Conservation (phyloP, 306 rosid species). For the Lathyrus aphaca region DNA sequence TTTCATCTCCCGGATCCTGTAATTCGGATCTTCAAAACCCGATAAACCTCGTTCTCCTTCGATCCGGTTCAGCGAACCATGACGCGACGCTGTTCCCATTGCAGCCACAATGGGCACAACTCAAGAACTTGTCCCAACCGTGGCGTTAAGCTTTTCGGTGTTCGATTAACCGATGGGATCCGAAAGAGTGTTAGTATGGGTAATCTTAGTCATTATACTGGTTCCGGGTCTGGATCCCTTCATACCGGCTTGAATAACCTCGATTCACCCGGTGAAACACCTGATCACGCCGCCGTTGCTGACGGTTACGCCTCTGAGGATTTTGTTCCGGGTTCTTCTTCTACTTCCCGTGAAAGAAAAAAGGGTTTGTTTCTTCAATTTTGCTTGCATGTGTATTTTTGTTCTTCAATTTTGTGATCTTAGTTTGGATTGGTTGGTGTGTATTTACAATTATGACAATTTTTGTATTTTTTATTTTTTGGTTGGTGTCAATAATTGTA, state of each 20-base stretch:
- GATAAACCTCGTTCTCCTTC: neutral
- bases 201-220: constrained; percentile 82
- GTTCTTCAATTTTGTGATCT: constrained; percentile 38
- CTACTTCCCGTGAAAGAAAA: constrained; percentile 88
- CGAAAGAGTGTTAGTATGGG: constrained; percentile 99
- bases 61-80: constrained; percentile 45
- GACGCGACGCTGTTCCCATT: constrained; percentile 98
- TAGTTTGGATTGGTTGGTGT: constrained; percentile 9
- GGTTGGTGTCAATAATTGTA: neutral
- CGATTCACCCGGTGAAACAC: constrained; percentile 80
- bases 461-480: neutral
- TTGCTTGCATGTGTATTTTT: no score
- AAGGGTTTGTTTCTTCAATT: constrained; percentile 64
- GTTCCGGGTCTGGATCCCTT: constrained; percentile 43
- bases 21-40: constrained; percentile 53
- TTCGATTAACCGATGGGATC: constrained; percentile 92
- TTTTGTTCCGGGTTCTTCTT: constrained; percentile 93
- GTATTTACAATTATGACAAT: neutral
- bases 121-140: constrained; percentile 96
- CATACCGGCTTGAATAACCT: constrained; percentile 59
- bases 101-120: constrained; percentile 98
- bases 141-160: constrained; percentile 92
- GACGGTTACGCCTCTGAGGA: constrained; percentile 98
- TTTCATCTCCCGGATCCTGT: constrained; percentile 43
- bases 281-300: constrained; percentile 71